phyloP scores from a whole-genome alignment of 2,329 filamentous ascomycete species.

The Clarireedia paspali region DNA sequence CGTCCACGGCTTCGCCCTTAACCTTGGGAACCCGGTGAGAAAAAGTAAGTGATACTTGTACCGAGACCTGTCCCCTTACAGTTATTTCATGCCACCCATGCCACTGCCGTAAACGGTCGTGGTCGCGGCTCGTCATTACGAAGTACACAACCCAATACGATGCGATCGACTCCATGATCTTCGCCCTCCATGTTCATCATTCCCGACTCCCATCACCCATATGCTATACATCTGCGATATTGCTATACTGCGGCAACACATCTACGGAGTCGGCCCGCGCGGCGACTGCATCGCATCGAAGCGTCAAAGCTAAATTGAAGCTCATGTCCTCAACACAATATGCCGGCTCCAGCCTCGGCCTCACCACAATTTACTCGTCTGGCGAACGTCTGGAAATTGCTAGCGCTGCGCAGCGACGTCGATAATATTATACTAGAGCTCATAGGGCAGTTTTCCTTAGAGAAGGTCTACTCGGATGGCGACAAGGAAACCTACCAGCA shows the following conservation, averaged over 20 bases:
- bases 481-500: constrained; percentile 32
- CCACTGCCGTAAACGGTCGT: constrained; percentile 6
- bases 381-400: constrained; percentile 30
- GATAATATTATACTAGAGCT: constrained; percentile 36
- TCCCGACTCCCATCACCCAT: constrained; percentile 4
- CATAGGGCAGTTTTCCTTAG: constrained; percentile 36
- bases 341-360: constrained; percentile 25
- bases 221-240: constrained; percentile 4
- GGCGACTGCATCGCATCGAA: constrained; percentile 9
- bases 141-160: background rate
- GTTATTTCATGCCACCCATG: constrained; percentile 4
- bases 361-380: constrained; percentile 32
- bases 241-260: constrained; percentile 8
- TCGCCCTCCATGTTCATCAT: constrained; percentile 4
- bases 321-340: constrained; percentile 13
- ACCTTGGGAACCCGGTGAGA: background rate
- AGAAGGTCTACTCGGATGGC: constrained; percentile 33
- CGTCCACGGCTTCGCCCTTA: background rate
- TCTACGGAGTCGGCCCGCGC: constrained; percentile 12
- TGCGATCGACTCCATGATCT: constrained; percentile 8
- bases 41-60: too few species aligned
- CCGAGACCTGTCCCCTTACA: background rate
- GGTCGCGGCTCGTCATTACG: background rate
- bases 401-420: constrained; percentile 34
- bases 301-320: constrained; percentile 4